Evolutionary conservation across 192 early-diverging fungal genomes (phyloP), one percentile per base, ranked within the genome.

Genomic region (Umbelopsis ramanniana): DNA sequence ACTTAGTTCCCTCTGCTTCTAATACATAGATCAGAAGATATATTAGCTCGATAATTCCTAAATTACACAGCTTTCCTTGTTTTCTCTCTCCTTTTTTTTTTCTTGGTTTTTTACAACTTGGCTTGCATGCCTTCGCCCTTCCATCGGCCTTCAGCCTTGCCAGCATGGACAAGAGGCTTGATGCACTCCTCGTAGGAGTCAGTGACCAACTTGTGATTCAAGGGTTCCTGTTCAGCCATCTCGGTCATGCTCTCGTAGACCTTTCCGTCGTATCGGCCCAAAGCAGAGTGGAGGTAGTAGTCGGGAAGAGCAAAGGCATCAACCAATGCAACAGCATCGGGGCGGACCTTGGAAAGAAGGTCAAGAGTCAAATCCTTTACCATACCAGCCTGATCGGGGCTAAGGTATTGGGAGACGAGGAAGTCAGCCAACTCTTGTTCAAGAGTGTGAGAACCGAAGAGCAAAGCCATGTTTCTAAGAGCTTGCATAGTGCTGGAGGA

Each of bases 291-390:
- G 19, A 96, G 82, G 45, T 84, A 78, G 67, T 91, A 90, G 50
- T 96, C 95, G 0, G 91, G 85, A 33, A 93, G 77, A 19, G 85
- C 87, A 82, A 92, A 95, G 0, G 93, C 87, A 48, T 96, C 95
- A 21, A 93, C 93, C 14, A 96, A 83, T 0, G 90, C 81, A 21
- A 96, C 87, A 15, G 92, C 92, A 74, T 96, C 87, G 57, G 86
- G 88, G 14, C 93, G 84, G 14, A 96, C 79, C 29, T 89, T 85
- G 57, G 85, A 83, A 54, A 93, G 84, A 8, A 88, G 52, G 14
- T 74, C 78, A 26, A 86, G 83, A 60, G 92, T 80, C 0, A 77
- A 69, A 8, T 71, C 47, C 67, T 87, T 87, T 46, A 94, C 50
- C 81, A 83, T 73, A 3, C 74, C 70, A 3, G 84, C 73, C 52